Evolutionary conservation across 805 yeast genomes (phyloP).

Genomic region (Sporopachydermia quercuum): DNA sequence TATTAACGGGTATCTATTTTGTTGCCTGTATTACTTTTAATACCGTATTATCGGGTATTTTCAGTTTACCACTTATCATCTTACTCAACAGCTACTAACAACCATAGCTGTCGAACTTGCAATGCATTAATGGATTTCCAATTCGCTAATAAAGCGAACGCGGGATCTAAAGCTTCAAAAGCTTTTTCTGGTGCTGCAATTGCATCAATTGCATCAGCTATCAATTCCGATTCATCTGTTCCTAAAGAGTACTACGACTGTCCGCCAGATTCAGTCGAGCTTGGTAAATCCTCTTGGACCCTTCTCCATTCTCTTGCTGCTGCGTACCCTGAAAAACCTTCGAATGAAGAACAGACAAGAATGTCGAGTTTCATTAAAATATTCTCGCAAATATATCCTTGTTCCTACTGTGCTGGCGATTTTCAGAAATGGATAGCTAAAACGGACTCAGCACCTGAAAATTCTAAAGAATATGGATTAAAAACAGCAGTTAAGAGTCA

Average conservation of each 20-base stretch:
- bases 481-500: conserved; percentile 28
- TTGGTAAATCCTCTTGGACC: conserved; percentile 89
- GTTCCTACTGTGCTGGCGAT: conserved; percentile 87
- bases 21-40: conserved; percentile 5
- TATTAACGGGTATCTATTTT: background rate
- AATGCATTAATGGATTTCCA: conserved; percentile 71
- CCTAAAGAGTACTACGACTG: conserved; percentile 31
- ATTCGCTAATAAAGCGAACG: conserved; percentile 28
- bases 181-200: conserved; percentile 11
- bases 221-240: conserved; percentile 10
- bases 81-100: too few relatives aligned
- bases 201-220: conserved; percentile 6
- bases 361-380: conserved; percentile 53
- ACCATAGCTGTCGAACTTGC: conserved; percentile 78
- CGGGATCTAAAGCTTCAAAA: conserved; percentile 15
- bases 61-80: too few relatives aligned
- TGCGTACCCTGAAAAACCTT: conserved; percentile 62
- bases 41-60: too few relatives aligned
- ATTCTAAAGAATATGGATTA: conserved; percentile 37
- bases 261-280: conserved; percentile 74
- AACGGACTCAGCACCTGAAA: conserved; percentile 19
- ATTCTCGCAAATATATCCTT: conserved; percentile 77
- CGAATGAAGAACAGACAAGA: conserved; percentile 46
- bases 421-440: conserved; percentile 45
- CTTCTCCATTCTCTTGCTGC: conserved; percentile 85